Percentiles rank a stretch among this genome's conserved stretches.
These are phyloP conservation scores for Arxiozyma slooffiae DNA, from an alignment of 1,139 yeast genomes.

Conservation along the genomic window DNA sequence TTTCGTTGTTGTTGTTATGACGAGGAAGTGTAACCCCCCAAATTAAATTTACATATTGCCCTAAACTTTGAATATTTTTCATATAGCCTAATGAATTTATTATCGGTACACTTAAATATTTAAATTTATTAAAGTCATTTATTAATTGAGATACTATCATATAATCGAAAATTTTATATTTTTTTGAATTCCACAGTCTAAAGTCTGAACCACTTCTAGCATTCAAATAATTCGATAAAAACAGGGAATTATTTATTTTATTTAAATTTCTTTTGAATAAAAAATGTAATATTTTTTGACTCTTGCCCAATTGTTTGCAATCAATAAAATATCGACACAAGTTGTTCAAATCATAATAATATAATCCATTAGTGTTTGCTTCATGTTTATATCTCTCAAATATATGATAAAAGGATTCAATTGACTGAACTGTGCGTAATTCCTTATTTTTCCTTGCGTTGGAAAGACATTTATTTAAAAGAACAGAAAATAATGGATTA, in stretches of 20 bases:
- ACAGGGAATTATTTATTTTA: background rate
- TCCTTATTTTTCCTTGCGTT: background rate
- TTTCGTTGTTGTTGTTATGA: background rate
- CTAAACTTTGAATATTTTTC: conserved; percentile 14
- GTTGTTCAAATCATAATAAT: conserved; percentile 18
- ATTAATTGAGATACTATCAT: conserved; percentile 12
- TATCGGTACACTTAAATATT: conserved; percentile 13
- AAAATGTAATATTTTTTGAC: conserved; percentile 18
- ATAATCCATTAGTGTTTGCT: background rate
- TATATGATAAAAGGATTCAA: background rate
- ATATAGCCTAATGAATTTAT: conserved; percentile 21
- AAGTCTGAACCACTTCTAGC: conserved; percentile 22
- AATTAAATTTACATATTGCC: conserved; percentile 12
- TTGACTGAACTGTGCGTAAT: background rate
- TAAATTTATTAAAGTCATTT: conserved; percentile 5
- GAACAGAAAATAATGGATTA: background rate
- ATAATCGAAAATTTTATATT: conserved; percentile 15
- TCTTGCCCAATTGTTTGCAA: conserved; percentile 18
- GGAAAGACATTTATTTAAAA: background rate
- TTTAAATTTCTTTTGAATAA: conserved; percentile 10
- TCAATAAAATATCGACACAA: conserved; percentile 18
- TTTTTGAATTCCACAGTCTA: conserved; percentile 13
- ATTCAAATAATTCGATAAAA: conserved; percentile 15
- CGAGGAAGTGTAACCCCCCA: conserved; percentile 18
- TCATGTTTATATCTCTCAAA: background rate